Evolutionary conservation across 1,284 basidiomycete genomes (phyloP).

Genomic region (Cystobasidium slooffiae): DNA sequence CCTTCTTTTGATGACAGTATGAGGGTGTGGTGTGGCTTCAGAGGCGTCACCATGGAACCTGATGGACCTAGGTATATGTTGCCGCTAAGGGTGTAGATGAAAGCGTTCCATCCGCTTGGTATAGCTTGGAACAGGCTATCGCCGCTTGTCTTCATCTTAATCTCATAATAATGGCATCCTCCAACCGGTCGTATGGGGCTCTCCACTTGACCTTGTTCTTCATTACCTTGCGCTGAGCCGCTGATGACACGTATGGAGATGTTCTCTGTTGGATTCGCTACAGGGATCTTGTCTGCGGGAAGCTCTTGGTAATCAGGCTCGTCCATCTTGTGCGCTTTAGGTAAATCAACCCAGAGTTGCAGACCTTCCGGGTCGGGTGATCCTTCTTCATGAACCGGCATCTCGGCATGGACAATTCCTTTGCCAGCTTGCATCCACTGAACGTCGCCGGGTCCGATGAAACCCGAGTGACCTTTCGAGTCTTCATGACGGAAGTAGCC

Average conservation of each 20-base stretch:
- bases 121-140: constrained; percentile 61
- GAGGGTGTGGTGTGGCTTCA: constrained; percentile 54
- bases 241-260: constrained; percentile 76
- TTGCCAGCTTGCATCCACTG: constrained; percentile 92
- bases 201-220: constrained; percentile 60
- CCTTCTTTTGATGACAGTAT: constrained; percentile 65
- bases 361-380: constrained; percentile 74
- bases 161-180: constrained; percentile 91
- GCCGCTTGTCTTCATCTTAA: constrained; percentile 69
- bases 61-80: constrained; percentile 53
- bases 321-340: constrained; percentile 82
- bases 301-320: constrained; percentile 63
- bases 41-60: constrained; percentile 68
- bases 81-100: constrained; percentile 53
- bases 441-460: constrained; percentile 78
- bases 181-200: constrained; percentile 87
- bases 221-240: constrained; percentile 75
- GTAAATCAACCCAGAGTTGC: constrained; percentile 90
- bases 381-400: constrained; percentile 78
- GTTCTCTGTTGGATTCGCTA: constrained; percentile 45
- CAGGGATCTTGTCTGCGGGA: constrained; percentile 57
- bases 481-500: constrained; percentile 89
- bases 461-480: constrained; percentile 76
- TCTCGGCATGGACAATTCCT: constrained; percentile 62
- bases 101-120: constrained; percentile 63